Evolutionary conservation across 2,329 filamentous ascomycete genomes (phyloP).

Genomic region (Zymoseptoria passerinii): DNA sequence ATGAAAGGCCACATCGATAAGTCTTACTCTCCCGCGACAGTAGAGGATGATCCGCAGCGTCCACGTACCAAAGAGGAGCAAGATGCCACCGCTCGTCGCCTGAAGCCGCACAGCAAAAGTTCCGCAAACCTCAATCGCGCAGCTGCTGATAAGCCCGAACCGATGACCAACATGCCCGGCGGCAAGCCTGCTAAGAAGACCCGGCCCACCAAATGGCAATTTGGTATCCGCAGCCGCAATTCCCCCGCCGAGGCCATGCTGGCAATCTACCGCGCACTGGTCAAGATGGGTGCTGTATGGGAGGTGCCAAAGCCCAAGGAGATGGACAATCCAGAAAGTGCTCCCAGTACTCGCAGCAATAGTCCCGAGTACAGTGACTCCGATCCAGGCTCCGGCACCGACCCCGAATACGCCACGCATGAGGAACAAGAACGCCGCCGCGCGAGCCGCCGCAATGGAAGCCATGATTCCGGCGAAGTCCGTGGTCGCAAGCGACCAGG

Average conservation of each 20-base stretch:
- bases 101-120: constrained; percentile 78
- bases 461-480: constrained; percentile 15
- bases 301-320: constrained; percentile 44
- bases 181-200: constrained; percentile 51
- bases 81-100: constrained; percentile 67
- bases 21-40: constrained; percentile 20
- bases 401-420: constrained; percentile 31
- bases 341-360: constrained; percentile 23
- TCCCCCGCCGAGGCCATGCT: constrained; percentile 88
- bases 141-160: constrained; percentile 39
- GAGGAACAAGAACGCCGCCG: constrained; percentile 28
- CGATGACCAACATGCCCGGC: constrained; percentile 46
- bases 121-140: constrained; percentile 23
- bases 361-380: constrained; percentile 33
- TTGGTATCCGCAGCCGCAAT: constrained; percentile 90
- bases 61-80: constrained; percentile 55
- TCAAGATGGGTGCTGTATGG: constrained; percentile 84
- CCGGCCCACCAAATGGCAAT: constrained; percentile 90
- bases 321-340: constrained; percentile 32
- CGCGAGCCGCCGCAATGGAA: constrained; percentile 13
- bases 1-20: constrained; percentile 58
- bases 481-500: constrained; percentile 36
- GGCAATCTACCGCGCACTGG: constrained; percentile 87
- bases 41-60: constrained; percentile 21
- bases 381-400: constrained; percentile 31